Evolutionary conservation across 345 rosid species (phyloP).

Genomic region (Cardamine occulta): DNA sequence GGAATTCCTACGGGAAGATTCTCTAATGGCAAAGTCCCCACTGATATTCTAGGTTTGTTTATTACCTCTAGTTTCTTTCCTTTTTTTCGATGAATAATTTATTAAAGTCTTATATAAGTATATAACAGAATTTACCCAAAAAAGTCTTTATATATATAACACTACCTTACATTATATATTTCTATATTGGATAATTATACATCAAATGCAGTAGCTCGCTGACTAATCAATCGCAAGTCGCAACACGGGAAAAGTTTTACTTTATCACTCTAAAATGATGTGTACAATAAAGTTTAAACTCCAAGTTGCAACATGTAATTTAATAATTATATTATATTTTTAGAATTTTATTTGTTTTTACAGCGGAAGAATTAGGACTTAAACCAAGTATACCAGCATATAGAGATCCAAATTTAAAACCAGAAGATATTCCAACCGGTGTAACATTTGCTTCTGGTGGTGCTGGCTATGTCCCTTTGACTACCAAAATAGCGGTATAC

Average conservation of each 20-base stretch:
- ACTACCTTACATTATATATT: background rate
- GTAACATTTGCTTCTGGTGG: conserved; percentile 76
- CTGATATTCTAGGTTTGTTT: conserved; percentile 64
- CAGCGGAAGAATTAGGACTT: conserved; percentile 55
- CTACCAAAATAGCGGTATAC: conserved; percentile 49
- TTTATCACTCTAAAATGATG: background rate
- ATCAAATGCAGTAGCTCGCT: background rate
- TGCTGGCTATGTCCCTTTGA: conserved; percentile 61
- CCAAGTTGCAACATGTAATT: background rate
- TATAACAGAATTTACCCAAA: background rate
- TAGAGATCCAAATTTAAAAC: conserved; percentile 52
- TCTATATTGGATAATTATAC: background rate
- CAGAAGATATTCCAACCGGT: conserved; percentile 63
- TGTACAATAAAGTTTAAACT: background rate
- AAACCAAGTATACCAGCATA: conserved; percentile 63
- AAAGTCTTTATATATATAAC: background rate
- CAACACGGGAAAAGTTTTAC: background rate
- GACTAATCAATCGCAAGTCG: background rate
- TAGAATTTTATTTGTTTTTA: background rate
- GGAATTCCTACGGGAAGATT: conserved; percentile 80
- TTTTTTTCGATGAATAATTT: background rate
- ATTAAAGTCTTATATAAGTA: background rate
- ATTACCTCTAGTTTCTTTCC: background rate
- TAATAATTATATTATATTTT: background rate
- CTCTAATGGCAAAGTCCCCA: conserved; percentile 72